phyloP scores from a whole-genome alignment of 345 rosid genomes.

The Physaria fendleri region DNA sequence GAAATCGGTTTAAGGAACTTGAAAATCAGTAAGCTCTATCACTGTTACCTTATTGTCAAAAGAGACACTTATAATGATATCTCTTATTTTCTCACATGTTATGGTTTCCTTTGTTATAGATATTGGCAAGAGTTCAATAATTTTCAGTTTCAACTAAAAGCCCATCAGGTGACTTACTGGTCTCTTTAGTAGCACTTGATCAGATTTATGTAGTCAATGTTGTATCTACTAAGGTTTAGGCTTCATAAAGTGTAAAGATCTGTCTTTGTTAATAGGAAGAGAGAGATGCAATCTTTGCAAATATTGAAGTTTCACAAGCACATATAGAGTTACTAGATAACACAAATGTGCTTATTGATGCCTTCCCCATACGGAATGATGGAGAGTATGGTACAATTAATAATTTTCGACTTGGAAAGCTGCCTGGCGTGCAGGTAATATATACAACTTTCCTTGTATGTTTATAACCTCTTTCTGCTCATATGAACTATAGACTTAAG shows the following conservation, averaged over 20 bases:
- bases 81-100: neutral
- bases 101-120: constrained; percentile 43
- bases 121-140: constrained; percentile 98
- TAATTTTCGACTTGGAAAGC: constrained; percentile 93
- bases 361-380: constrained; percentile 89
- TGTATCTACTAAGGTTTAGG: constrained; percentile 11
- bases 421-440: constrained; percentile 77
- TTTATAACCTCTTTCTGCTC: neutral
- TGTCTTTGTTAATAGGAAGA: constrained; percentile 61
- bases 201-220: constrained; percentile 1
- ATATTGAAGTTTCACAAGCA: constrained; percentile 94
- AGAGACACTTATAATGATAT: neutral
- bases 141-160: constrained; percentile 81
- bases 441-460: neutral
- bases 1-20: constrained; percentile 77
- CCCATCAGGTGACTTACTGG: constrained; percentile 69
- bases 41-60: neutral
- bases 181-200: neutral
- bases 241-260: neutral
- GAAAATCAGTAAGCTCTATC: constrained; percentile 68
- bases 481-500: neutral
- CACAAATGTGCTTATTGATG: constrained; percentile 84
- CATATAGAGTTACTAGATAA: constrained; percentile 85
- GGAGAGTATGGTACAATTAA: constrained; percentile 99
- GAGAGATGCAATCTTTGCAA: constrained; percentile 88